These are phyloP conservation scores for Solanum ossicruentum DNA, from an alignment of 257 asterid genomes.

Conservation along the genomic window DNA sequence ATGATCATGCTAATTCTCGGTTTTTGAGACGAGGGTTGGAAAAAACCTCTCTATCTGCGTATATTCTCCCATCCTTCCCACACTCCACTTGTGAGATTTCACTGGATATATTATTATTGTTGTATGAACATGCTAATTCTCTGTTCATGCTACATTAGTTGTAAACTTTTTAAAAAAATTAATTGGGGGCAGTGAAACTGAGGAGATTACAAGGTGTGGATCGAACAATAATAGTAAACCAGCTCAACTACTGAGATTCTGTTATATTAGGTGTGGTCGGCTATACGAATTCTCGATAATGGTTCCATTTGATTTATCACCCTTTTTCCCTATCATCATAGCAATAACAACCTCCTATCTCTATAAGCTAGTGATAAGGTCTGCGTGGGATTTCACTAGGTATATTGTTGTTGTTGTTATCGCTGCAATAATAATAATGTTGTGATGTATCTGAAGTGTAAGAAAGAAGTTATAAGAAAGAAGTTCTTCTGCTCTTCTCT, in stretches of 20 bases:
- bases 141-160: not conserved
- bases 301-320: not conserved
- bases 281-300: not conserved
- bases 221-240: not conserved
- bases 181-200: too few species aligned
- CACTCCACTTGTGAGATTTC: too few species aligned
- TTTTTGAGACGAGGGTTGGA: too few species aligned
- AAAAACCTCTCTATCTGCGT: too few species aligned
- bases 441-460: not conserved
- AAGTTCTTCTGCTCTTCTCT: not conserved
- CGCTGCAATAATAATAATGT: not conserved
- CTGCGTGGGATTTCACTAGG: too few species aligned
- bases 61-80: too few species aligned
- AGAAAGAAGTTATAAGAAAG: not conserved
- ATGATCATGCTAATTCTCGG: not conserved
- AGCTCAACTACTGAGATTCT: not conserved
- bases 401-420: not conserved
- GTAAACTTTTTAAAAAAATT: too few species aligned
- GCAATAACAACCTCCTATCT: too few species aligned
- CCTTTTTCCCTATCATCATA: too few species aligned
- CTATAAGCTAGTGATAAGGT: too few species aligned
- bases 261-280: not conserved
- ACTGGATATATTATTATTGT: too few species aligned
- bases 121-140: not conserved
- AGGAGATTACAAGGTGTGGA: too few species aligned